A percentile compares a stretch with the other conserved stretches of the same genome.
phyloP scores from a whole-genome alignment of 106 monocot species.

The Platanthera zijinensis region DNA sequence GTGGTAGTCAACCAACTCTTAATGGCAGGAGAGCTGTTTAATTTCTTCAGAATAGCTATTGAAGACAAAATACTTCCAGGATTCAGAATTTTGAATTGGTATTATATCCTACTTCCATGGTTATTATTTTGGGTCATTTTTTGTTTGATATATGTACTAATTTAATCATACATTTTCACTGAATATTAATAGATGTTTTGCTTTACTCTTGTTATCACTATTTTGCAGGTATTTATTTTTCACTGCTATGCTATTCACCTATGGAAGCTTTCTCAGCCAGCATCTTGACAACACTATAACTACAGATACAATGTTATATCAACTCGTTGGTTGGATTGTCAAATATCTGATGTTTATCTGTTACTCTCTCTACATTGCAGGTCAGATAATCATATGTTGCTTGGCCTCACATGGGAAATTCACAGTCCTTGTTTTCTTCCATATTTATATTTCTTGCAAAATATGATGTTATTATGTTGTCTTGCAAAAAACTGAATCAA shows the following conservation, averaged over 20 bases:
- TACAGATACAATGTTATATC: constrained; percentile 80
- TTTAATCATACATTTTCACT: neutral
- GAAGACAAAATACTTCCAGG: constrained; percentile 83
- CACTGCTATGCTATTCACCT: constrained; percentile 70
- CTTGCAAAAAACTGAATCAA: too few relatives aligned
- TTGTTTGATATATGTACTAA: neutral
- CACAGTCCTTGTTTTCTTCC: neutral
- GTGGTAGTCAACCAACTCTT: constrained; percentile 90
- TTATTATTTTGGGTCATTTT: neutral
- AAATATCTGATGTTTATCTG: constrained; percentile 99
- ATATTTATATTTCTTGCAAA: neutral
- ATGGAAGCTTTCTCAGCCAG: constrained; percentile 86
- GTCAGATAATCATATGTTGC: constrained; percentile 8
- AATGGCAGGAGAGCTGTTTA: constrained; percentile 89
- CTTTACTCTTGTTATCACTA: neutral
- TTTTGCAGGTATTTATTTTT: constrained; percentile 65
- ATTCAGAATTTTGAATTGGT: constrained; percentile 96
- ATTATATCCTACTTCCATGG: neutral
- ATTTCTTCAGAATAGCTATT: constrained; percentile 80
- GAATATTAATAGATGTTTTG: neutral
- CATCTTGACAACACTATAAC: constrained; percentile 93
- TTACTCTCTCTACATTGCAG: constrained; percentile 89
- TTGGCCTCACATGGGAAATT: neutral
- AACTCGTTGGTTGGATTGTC: constrained; percentile 74
- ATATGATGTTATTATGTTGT: neutral